Evolutionary conservation across 1,284 basidiomycete species (phyloP), one percentile per base, ranked within the genome.

Genomic region (Laetiporus sulphureus): DNA sequence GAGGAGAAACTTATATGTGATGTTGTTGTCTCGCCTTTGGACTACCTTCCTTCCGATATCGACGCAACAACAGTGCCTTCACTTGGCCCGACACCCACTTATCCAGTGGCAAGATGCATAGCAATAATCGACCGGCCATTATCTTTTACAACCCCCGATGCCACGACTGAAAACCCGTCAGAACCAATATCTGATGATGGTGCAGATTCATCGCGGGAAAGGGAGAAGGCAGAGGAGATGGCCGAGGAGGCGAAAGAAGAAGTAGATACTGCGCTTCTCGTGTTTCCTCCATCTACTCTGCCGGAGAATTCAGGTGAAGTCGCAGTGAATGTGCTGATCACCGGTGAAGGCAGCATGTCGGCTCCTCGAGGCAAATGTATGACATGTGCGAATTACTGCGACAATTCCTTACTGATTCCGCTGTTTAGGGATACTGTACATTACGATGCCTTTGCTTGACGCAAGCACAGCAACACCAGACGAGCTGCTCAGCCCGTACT

Each of bases 331-430:
- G 81, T 73, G 0, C 64, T 94, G 37, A 65, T 91, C 38, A 83
- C 85, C 31, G 95, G 94, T 5, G 80, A 89, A 56, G 86, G 83
- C 7, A 91, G 87, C 1, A 77, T 94, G 64, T 85, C 88, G 6
- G 79, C 90, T 42, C 95, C 95, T 0, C 67, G 74, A 40, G 89
- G 83, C 2, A 85, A 86, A 74, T 88, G 91, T 91, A 60, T 58
- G 79, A 60, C 29, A 31, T n/a, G n/a, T n/a, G n/a, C n/a, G n/a
- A n/a, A n/a, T n/a, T n/a, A n/a, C n/a, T n/a, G n/a, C n/a, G n/a
- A n/a, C n/a, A n/a, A n/a, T n/a, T n/a, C n/a, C n/a, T n/a, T n/a
- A n/a, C n/a, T 30, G 27, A 11, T 22, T 10, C 3, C 18, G 3
- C 36, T 39, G 44, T 36, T 7, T 45, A 86, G 84, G 69, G 67